Evolutionary conservation across 208 protist genomes (phyloP).

Genomic region (Acanthamoeba healyi): DNA sequence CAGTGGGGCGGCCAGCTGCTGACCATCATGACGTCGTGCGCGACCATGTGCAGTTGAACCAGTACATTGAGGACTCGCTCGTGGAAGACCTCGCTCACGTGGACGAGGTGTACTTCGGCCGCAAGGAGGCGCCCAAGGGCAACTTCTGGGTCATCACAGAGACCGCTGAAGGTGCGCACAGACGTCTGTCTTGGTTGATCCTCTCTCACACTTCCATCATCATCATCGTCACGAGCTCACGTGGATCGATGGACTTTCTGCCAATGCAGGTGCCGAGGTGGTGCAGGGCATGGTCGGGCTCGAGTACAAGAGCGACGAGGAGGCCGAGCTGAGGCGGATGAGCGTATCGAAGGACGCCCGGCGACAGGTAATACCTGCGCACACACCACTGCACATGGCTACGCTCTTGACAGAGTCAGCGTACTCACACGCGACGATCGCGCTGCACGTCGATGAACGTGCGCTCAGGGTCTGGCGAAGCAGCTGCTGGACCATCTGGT

Average conservation of each 20-base stretch:
- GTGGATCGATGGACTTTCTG: too few species aligned
- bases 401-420: too few species aligned
- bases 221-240: too few species aligned
- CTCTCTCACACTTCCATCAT: background rate
- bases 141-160: constrained; percentile 40
- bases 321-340: constrained; percentile 31
- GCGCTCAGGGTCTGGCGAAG: background rate
- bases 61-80: constrained; percentile 44
- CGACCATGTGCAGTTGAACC: background rate
- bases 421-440: too few species aligned
- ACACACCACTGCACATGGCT: background rate
- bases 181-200: too few species aligned
- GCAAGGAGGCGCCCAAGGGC: background rate
- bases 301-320: constrained; percentile 27
- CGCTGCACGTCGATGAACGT: too few species aligned
- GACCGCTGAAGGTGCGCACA: background rate
- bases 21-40: background rate
- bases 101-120: background rate
- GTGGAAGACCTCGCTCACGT: background rate
- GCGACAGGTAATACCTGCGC: background rate
- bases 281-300: constrained; percentile 46
- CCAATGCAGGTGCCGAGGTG: background rate
- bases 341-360: constrained; percentile 15
- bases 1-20: too few species aligned
- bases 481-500: constrained; percentile 1